These are phyloP conservation scores for Deinandra increscens DNA, from an alignment of 129 eudicot species.

Conservation along the genomic window DNA sequence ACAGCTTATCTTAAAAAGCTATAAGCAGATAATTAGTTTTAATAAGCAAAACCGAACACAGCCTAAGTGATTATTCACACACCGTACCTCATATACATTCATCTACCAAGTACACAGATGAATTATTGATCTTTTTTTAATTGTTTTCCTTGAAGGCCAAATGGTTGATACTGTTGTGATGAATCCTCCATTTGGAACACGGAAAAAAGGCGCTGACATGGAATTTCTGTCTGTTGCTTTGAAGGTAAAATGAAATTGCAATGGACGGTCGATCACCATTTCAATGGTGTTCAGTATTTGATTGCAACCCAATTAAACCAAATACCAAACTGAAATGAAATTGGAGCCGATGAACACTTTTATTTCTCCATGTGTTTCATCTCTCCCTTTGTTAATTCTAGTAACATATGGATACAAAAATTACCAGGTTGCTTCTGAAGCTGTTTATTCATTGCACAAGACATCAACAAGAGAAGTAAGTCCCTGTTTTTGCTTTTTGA, in stretches of 20 bases:
- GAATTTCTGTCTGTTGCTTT: conserved; percentile 75
- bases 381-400: background rate
- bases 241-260: conserved; percentile 44
- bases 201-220: conserved; percentile 95
- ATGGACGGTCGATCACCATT: too few species aligned
- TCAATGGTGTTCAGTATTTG: too few species aligned
- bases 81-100: background rate
- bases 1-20: background rate
- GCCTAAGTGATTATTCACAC: too few species aligned
- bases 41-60: too few species aligned
- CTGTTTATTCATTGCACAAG: conserved; percentile 97
- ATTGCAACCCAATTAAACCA: too few species aligned
- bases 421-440: conserved; percentile 77
- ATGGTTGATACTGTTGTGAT: conserved; percentile 85
- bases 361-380: background rate
- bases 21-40: background rate
- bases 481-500: background rate
- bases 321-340: too few species aligned
- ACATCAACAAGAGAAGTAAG: conserved; percentile 91
- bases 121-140: background rate
- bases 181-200: conserved; percentile 99
- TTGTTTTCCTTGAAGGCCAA: conserved; percentile 42
- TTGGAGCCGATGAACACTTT: background rate
- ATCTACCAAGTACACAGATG: background rate
- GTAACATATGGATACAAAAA: conserved; percentile 3